Evolutionary conservation across 2,329 filamentous ascomycete genomes (phyloP), one percentile per base, ranked within the genome.

Genomic region (Teratosphaeria nubilosa): DNA sequence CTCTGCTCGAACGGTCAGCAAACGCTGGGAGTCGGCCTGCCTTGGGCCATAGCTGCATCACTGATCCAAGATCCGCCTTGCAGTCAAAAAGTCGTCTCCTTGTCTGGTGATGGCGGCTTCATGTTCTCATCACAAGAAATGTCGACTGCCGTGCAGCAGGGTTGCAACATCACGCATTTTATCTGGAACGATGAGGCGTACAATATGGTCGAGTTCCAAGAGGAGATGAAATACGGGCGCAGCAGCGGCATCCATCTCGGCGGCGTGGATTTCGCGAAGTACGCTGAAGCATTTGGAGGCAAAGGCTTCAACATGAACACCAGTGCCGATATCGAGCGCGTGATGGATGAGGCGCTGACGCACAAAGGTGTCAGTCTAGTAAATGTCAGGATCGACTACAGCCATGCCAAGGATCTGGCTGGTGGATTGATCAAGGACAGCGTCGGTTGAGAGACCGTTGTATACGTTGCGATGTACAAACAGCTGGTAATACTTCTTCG

Each of bases 141-240:
- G 3, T 71, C 68, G 0, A 79, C 77, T 0, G 77, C 77, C 4
- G 76, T 79, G 16, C 71, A 73, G 61, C 76, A 78, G 54, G 70
- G 72, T 7, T 79, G 76, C 66, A 73, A 79, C 58, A 77, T 79
- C 63, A 78, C 77, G 20, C 77, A 79, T 62, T 78, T 79, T 60
- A 71, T 79, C 61, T 78, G 76, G 76, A 79, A 79, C 63, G 77
- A 79, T 61, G 74, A 74, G 51, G 72, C 72, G 31, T 79, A 76
- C 66, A 79, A 79, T 64, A 79, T 79, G 77, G 76, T 79, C 4
- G 74, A 78, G 67, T 79, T 79, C 64, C 77, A 79, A 62, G 77
- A 79, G 66, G 75, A 77, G 58, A 73, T 76, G 66, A 79, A 79
- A 66, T 79, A 79, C 63, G 76, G 76, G 2, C 70, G 77, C 27